A percentile compares a stretch with the other conserved stretches of the same genome.
These are phyloP conservation scores for Ophiocordyceps camponoti-floridani DNA, from an alignment of 2,329 filamentous ascomycete species.

Conservation along the genomic window DNA sequence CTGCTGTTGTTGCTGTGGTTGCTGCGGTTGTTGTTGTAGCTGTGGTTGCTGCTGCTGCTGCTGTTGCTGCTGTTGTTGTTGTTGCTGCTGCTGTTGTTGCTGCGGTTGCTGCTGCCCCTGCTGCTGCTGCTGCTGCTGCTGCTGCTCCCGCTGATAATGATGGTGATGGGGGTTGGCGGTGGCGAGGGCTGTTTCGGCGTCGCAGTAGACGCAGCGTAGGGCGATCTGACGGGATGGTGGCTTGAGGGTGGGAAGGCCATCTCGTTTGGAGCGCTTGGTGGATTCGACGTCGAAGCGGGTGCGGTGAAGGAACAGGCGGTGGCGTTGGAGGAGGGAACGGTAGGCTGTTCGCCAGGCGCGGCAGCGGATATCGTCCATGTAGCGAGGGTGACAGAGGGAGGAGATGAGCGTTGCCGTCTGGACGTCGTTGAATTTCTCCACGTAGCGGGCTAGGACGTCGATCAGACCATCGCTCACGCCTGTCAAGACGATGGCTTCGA, in stretches of 20 bases:
- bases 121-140: not conserved
- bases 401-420: slow-evolving; percentile 64
- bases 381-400: slow-evolving; percentile 56
- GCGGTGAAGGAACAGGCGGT: slow-evolving; percentile 56
- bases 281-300: slow-evolving; percentile 66
- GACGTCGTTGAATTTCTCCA: slow-evolving; percentile 58
- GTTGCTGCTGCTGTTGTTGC: not conserved
- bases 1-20: too few relatives aligned
- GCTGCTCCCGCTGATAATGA: not conserved
- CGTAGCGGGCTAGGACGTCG: slow-evolving; percentile 58
- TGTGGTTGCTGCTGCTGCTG: too few relatives aligned
- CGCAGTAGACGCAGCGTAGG: slow-evolving; percentile 62
- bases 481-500: slow-evolving; percentile 62
- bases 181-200: slow-evolving; percentile 35
- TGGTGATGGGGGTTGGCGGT: slow-evolving; percentile 11
- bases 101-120: not conserved
- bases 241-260: slow-evolving; percentile 43
- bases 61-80: too few relatives aligned
- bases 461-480: slow-evolving; percentile 57
- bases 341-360: slow-evolving; percentile 57
- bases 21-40: too few relatives aligned
- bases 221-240: slow-evolving; percentile 52
- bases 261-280: slow-evolving; percentile 48
- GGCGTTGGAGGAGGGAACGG: slow-evolving; percentile 52
- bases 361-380: slow-evolving; percentile 61